Conservation (phyloP, 345 rosid species). For the Gossypium stocksii region DNA sequence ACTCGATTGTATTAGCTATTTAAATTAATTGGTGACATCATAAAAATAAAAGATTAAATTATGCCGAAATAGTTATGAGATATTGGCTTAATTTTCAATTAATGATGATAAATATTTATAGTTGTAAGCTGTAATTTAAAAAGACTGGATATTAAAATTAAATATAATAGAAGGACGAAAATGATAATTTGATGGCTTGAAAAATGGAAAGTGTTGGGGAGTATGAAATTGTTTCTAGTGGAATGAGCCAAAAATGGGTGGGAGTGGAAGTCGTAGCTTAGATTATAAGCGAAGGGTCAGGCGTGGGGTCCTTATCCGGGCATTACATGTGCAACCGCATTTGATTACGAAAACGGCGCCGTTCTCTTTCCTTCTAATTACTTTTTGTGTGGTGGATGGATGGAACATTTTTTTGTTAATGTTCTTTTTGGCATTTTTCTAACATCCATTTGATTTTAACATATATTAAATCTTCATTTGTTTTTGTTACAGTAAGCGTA, state of each 20-base stretch:
- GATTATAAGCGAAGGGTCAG: conserved; percentile 5
- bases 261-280: neutral
- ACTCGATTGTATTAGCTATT: no score
- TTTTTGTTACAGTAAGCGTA: no score
- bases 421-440: neutral
- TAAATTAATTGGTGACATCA: no score
- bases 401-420: neutral
- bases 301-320: neutral
- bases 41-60: no score
- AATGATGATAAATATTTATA: no score
- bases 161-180: no score
- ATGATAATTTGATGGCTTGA: no score
- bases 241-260: neutral
- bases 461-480: neutral
- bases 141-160: no score
- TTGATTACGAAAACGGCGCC: neutral
- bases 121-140: no score
- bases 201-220: neutral
- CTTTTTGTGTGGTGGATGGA: neutral
- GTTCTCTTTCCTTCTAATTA: neutral
- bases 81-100: no score
- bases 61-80: no score
- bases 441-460: neutral
- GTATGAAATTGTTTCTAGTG: neutral
- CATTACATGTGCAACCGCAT: neutral